Percentiles rank a stretch among this genome's conserved stretches.
Conservation (phyloP, 345 rosid genomes). For the Hevea brasiliensis region DNA sequence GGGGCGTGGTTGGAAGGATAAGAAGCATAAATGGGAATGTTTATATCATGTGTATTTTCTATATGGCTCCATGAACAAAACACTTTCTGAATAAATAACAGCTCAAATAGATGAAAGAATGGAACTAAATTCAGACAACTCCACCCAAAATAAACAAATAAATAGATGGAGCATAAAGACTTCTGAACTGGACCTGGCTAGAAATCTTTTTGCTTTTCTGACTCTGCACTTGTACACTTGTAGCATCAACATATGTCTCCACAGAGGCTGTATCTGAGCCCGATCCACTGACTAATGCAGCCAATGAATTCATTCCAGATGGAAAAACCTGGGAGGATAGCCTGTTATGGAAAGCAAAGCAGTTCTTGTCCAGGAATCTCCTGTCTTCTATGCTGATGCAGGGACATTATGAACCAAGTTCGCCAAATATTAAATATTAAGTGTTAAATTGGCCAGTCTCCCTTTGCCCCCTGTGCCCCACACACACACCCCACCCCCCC, state of each 20-base stretch:
- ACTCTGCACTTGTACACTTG: not conserved
- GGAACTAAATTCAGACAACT: not conserved
- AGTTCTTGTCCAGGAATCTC: not conserved
- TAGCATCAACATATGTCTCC: not conserved
- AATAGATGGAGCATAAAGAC: not conserved
- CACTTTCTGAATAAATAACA: not conserved
- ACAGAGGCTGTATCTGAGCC: not conserved
- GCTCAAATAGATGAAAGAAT: not conserved
- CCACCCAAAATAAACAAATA: not conserved
- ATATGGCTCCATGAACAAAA: not conserved
- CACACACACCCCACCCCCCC: too few relatives aligned
- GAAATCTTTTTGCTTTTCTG: not conserved
- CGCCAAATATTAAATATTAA: not conserved
- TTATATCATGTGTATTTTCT: not conserved
- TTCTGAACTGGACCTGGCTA: conserved; percentile 2
- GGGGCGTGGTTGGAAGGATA: not conserved
- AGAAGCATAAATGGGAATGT: not conserved
- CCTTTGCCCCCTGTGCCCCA: too few relatives aligned
- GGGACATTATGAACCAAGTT: not conserved
- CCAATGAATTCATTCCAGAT: not conserved
- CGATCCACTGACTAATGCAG: not conserved
- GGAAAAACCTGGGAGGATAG: not conserved
- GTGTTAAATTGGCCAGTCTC: not conserved
- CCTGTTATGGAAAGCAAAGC: not conserved
- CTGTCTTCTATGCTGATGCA: not conserved